Percentiles rank a stretch among this genome's conserved stretches.
These are phyloP conservation scores for Trifolium dubium DNA, from an alignment of 306 rosid species.

Conservation along the genomic window DNA sequence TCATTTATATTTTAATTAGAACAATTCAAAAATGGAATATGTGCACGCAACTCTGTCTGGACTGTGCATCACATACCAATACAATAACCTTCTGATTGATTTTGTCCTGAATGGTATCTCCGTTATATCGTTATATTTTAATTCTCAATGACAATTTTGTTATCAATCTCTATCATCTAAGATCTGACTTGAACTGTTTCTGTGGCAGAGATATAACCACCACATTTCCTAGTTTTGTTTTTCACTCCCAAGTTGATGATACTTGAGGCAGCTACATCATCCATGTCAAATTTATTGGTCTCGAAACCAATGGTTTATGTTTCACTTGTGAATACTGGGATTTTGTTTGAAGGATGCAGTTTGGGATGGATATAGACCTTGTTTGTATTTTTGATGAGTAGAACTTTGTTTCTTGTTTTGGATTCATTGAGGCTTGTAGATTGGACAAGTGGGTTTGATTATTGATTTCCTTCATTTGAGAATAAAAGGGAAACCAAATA, in stretches of 20 bases:
- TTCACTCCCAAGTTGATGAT: constrained; percentile 79
- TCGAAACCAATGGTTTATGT: constrained; percentile 36
- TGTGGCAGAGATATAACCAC: constrained; percentile 78
- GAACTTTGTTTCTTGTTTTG: constrained; percentile 36
- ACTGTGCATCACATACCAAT: not conserved
- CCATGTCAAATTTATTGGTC: constrained; percentile 40
- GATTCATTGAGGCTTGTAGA: constrained; percentile 43
- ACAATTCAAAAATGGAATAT: too few species aligned
- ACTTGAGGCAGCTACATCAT: constrained; percentile 48
- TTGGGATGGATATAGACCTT: constrained; percentile 36
- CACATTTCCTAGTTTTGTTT: constrained; percentile 81
- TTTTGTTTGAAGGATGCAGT: constrained; percentile 38
- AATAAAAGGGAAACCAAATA: constrained; percentile 41
- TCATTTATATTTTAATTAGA: too few species aligned
- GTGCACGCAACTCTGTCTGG: not conserved
- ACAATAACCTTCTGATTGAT: constrained; percentile 22
- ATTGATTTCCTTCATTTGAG: constrained; percentile 46
- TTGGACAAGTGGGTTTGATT: constrained; percentile 47
- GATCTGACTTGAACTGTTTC: constrained; percentile 29
- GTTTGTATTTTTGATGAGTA: constrained; percentile 38
- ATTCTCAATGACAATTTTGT: constrained; percentile 13
- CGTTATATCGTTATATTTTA: constrained; percentile 6
- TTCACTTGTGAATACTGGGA: constrained; percentile 38
- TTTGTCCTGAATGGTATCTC: constrained; percentile 23
- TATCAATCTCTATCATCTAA: constrained; percentile 5